These are phyloP conservation scores for Iodosphaeria phyllophila DNA, from an alignment of 2,329 filamentous ascomycete species.

Conservation along the genomic window DNA sequence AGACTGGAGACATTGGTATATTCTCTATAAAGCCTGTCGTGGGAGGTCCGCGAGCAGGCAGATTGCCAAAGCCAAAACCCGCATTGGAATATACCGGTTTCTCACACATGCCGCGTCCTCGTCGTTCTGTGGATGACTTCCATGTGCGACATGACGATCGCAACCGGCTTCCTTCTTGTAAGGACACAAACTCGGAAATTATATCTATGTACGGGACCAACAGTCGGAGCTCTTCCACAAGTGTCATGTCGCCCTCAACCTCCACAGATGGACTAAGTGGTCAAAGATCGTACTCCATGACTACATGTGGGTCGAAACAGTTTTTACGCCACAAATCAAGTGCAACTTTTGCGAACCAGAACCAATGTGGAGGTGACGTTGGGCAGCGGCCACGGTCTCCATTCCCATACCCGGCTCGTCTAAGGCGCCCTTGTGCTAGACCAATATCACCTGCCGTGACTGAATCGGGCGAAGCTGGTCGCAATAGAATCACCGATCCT, in stretches of 20 bases:
- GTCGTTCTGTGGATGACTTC: slow-evolving; percentile 14
- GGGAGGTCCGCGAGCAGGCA: no score
- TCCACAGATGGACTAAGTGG: slow-evolving; percentile 22
- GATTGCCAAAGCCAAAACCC: no score
- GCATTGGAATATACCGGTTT: no score
- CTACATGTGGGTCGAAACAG: slow-evolving; percentile 26
- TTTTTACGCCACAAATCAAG: slow-evolving; percentile 28
- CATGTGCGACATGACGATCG: slow-evolving; percentile 21
- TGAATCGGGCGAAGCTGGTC: slow-evolving; percentile 26
- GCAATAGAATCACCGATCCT: slow-evolving; percentile 30
- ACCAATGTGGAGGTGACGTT: slow-evolving; percentile 20
- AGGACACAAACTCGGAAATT: slow-evolving; percentile 33
- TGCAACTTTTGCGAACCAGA: slow-evolving; percentile 27
- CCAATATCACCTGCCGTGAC: slow-evolving; percentile 29
- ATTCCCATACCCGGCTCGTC: slow-evolving; percentile 36
- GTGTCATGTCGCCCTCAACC: slow-evolving; percentile 23
- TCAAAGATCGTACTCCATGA: slow-evolving; percentile 35
- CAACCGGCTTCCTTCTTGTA: slow-evolving; percentile 25
- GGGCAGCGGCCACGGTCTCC: slow-evolving; percentile 37
- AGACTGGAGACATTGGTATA: slow-evolving; percentile 44
- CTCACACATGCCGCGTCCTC: no score
- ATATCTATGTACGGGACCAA: slow-evolving; percentile 35
- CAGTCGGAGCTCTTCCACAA: slow-evolving; percentile 24
- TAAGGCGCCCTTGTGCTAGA: slow-evolving; percentile 32
- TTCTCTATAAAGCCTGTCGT: slow-evolving; percentile 35